Percentiles rank a stretch among this genome's conserved stretches.
Evolutionary conservation across 768 basidiomycete genomes (phyloP).

Genomic region (Chiua virens): DNA sequence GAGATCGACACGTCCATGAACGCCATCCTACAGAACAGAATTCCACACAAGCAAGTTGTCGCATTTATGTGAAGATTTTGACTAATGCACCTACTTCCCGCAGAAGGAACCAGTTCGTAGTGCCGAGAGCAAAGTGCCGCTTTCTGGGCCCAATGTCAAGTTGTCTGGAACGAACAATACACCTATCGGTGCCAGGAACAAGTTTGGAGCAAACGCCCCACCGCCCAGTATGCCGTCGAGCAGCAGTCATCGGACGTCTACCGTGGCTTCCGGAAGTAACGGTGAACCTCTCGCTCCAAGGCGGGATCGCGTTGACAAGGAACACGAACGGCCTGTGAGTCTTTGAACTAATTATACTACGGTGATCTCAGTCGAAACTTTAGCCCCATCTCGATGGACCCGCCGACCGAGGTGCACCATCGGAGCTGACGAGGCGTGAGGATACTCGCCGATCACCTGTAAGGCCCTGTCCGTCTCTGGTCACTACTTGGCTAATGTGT

Average conservation of each 20-base stretch:
- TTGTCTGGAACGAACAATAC: conserved; percentile 34
- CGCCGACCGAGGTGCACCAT: neutral
- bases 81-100: neutral
- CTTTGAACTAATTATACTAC: neutral
- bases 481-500: neutral
- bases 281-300: conserved; percentile 21
- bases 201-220: conserved; percentile 14
- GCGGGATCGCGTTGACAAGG: conserved; percentile 15
- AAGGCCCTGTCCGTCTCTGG: neutral
- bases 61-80: neutral
- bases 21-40: conserved; percentile 19
- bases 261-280: conserved; percentile 14
- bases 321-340: conserved; percentile 27
- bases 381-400: conserved; percentile 18
- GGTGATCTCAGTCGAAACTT: conserved; percentile 7
- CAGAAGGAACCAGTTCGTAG: conserved; percentile 23
- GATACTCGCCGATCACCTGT: conserved; percentile 20
- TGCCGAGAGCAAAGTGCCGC: conserved; percentile 12
- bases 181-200: conserved; percentile 31
- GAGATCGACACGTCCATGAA: conserved; percentile 20
- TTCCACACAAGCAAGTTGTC: conserved; percentile 17
- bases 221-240: neutral
- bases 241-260: neutral
- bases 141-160: conserved; percentile 20
- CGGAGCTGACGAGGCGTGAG: conserved; percentile 13